Evolutionary conservation across 371 early-diverging fungal genomes (phyloP).

Genomic region (Rhizomucor pusillus): DNA sequence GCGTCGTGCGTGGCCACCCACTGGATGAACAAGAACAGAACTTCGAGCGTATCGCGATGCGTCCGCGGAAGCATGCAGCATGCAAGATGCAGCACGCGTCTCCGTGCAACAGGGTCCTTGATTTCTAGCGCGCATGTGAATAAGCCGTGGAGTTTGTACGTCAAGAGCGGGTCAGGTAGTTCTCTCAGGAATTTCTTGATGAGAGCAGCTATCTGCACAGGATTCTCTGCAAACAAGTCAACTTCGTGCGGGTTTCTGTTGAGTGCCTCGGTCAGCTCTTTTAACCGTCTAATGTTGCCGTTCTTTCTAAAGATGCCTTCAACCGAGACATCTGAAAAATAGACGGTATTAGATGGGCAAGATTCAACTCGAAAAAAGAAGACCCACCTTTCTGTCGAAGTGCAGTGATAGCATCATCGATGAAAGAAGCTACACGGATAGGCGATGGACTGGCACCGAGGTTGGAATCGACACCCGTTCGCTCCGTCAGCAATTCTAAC

Average conservation of each 20-base stretch:
- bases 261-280: constrained; percentile 73
- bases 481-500: constrained; percentile 42
- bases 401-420: constrained; percentile 80
- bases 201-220: constrained; percentile 92
- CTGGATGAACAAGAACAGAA: constrained; percentile 80
- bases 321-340: constrained; percentile 77
- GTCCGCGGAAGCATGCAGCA: constrained; percentile 85
- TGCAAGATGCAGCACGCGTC: constrained; percentile 74
- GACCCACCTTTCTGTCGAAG: constrained; percentile 69
- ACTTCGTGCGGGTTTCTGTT: constrained; percentile 79
- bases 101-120: constrained; percentile 47
- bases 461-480: constrained; percentile 81
- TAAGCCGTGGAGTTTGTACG: constrained; percentile 80
- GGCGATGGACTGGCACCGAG: constrained; percentile 76
- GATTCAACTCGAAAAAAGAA: not conserved
- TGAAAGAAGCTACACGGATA: constrained; percentile 77
- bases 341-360: not conserved
- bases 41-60: constrained; percentile 90
- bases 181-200: constrained; percentile 94
- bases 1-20: constrained; percentile 81
- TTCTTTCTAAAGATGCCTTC: constrained; percentile 98
- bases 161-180: constrained; percentile 93
- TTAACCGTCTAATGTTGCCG: constrained; percentile 89
- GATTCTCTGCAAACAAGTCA: constrained; percentile 71
- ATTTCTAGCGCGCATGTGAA: constrained; percentile 73